phyloP scores from a whole-genome alignment of 1,284 basidiomycete species.

The Vanrija pseudolonga region DNA sequence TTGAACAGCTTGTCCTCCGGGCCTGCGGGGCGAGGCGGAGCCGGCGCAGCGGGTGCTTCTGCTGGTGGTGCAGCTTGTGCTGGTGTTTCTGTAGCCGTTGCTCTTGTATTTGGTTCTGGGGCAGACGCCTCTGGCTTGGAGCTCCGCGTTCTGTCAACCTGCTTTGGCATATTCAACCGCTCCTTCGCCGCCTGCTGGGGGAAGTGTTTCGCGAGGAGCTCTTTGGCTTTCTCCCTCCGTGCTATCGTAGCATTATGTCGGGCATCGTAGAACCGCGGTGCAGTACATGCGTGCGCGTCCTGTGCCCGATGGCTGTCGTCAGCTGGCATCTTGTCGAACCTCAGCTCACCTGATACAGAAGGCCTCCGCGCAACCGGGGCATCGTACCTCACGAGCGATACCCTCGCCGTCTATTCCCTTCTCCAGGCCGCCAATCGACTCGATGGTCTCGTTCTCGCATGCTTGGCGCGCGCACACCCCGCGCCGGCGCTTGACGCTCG shows the following conservation, averaged over 20 bases:
- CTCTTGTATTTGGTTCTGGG: background rate
- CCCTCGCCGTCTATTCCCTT: slow-evolving; percentile 7
- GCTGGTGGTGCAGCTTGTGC: background rate
- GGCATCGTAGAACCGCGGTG: slow-evolving; percentile 22
- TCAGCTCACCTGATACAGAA: slow-evolving; percentile 37
- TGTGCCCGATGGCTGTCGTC: slow-evolving; percentile 30
- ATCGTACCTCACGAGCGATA: slow-evolving; percentile 33
- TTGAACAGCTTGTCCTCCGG: slow-evolving; percentile 35
- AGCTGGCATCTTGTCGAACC: background rate
- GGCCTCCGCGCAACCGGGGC: slow-evolving; percentile 28
- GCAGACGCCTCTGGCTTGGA: slow-evolving; percentile 15
- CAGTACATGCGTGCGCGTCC: slow-evolving; percentile 31
- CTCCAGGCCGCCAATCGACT: slow-evolving; percentile 29
- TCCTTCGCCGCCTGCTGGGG: slow-evolving; percentile 20
- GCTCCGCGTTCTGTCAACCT: slow-evolving; percentile 15
- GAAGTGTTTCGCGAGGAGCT: slow-evolving; percentile 31
- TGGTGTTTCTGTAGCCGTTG: background rate
- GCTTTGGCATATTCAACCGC: slow-evolving; percentile 27
- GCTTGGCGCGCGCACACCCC: slow-evolving; percentile 21
- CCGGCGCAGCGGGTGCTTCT: background rate
- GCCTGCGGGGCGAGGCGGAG: background rate
- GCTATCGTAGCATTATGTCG: slow-evolving; percentile 26
- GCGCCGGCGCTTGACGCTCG: slow-evolving; percentile 11
- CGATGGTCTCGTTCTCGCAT: slow-evolving; percentile 35
- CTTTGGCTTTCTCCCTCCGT: slow-evolving; percentile 24